Evolutionary conservation across 176 grass and related monocot genomes (phyloP), one percentile per base, ranked within the genome.

Genomic region (Otatea glauca): DNA sequence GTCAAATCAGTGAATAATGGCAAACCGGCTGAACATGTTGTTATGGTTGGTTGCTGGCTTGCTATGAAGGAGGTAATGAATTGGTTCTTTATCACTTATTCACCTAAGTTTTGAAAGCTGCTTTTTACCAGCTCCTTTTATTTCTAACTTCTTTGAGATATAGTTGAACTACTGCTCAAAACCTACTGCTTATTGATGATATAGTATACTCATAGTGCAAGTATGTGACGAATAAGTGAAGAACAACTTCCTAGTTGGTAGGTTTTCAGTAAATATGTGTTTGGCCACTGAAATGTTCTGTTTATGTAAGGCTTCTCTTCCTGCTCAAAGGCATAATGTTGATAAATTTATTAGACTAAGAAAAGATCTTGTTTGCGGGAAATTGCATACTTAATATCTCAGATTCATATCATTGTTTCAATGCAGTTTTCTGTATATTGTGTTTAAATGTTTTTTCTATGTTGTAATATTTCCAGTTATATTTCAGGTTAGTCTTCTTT

Each of bases 41-140:
- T 98, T 84, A 98, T 98, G 96, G 91, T 98, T 81, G 93, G 96
- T 72, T 98, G 93, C 35, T 95, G 96, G 96, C 93, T 98, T 87
- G 96, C 93, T 74, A 95, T 98, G 96, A 98, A 98, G 81, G 96
- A 98, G 96, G 96, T 95, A 90, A 82, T 62, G 53, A 43, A 79
- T 74, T 65, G 27, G 62, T 70, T 69, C 38, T 29, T 72, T 65
- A 6, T 27, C 61, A 66, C 34, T 84, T 45, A 43, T 70, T 88
- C 39, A 64, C 18, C 43, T 81, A 44, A 72, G 20, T 35, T 75
- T 61, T 10, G 9, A 29, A 69, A 45, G 41, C 18, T 47, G 20
- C 18, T 39, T 39, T 78, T 86, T 13, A 21, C 63, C 17, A 65
- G 2, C 17, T 81, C 47, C 48, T 0, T 74, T 72, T 70, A 60